Evolutionary conservation across 306 rosid species (phyloP), one percentile per base, ranked within the genome.

Genomic region (Amphicarpaea edgeworthii): DNA sequence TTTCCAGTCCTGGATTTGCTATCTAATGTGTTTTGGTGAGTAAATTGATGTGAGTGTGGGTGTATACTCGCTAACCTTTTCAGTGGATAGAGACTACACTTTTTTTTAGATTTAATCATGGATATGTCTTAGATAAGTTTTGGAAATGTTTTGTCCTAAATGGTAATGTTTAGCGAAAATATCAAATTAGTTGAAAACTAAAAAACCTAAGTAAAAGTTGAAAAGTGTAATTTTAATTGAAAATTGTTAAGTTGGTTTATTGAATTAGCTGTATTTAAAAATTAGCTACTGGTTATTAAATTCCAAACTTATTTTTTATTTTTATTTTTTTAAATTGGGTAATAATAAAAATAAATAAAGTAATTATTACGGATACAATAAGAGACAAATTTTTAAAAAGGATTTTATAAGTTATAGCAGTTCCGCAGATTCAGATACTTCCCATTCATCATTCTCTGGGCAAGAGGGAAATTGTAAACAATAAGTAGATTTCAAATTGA

Each of bases 401-500:
- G 32, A 28, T n/a, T n/a, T n/a, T n/a, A n/a, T n/a, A n/a, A n/a
- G n/a, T n/a, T n/a, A n/a, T n/a, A 34, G 40, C 9, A 34, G 40
- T 34, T 6, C 40, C 1, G 9, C 9, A 34, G 40, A 34, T 34
- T 34, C 40, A 34, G 8, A 34, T 34, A 34, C 40, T 34, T 34
- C 40, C 40, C 9, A 34, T 6, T 6, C 37, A 30, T 30, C 37
- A 30, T 30, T 7, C 37, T 3, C 37, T 3, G 7, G 37, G 37
- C 7, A 2, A 43, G 15, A 4, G 19, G 41, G 28, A 11, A 72
- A 43, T 21, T 3, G 45, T 19, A 50, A 70, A 81, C 69, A 49
- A 75, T 42, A 61, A 53, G 59, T 41, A 43, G 63, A 76, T 55
- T 75, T 75, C 47, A 83, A 88, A 78, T 34, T 63, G 69, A 76